phyloP scores from a whole-genome alignment of 1,284 basidiomycete genomes.

The Moesziomyces parantarcticus region DNA sequence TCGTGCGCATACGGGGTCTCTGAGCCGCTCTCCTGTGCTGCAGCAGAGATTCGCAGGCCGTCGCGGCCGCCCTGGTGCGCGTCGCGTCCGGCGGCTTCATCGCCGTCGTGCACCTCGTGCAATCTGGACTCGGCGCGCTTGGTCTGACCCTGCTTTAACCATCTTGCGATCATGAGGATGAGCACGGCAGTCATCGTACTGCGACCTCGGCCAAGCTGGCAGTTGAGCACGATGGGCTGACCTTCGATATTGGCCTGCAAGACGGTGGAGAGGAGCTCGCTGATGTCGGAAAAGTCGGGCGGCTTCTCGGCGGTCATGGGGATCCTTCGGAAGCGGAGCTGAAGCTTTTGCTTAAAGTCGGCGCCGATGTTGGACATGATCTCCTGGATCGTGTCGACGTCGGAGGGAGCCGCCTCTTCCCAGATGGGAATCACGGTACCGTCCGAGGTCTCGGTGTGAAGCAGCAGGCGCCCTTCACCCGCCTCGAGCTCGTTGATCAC shows the following conservation, averaged over 20 bases:
- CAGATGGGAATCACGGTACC: constrained; percentile 93
- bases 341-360: constrained; percentile 69
- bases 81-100: neutral
- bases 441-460: constrained; percentile 89
- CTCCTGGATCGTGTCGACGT: constrained; percentile 87
- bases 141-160: constrained; percentile 72
- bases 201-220: constrained; percentile 93
- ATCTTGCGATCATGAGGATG: constrained; percentile 84
- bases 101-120: constrained; percentile 23
- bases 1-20: constrained; percentile 24
- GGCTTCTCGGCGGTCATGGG: constrained; percentile 82
- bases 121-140: constrained; percentile 63
- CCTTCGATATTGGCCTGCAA: constrained; percentile 79
- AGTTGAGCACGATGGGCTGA: constrained; percentile 88
- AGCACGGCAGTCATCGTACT: constrained; percentile 90
- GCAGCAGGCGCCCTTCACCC: constrained; percentile 86
- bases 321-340: constrained; percentile 83
- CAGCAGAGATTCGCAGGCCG: constrained; percentile 15
- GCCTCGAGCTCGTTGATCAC: constrained; percentile 82
- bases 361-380: constrained; percentile 75
- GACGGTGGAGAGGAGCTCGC: constrained; percentile 80
- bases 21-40: constrained; percentile 23
- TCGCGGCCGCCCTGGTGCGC: constrained; percentile 4
- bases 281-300: constrained; percentile 67
- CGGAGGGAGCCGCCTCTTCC: constrained; percentile 84